Percentiles rank a stretch among this genome's conserved stretches.
Evolutionary conservation across 1,284 basidiomycete species (phyloP).

Genomic region (Ganoderma sinense): DNA sequence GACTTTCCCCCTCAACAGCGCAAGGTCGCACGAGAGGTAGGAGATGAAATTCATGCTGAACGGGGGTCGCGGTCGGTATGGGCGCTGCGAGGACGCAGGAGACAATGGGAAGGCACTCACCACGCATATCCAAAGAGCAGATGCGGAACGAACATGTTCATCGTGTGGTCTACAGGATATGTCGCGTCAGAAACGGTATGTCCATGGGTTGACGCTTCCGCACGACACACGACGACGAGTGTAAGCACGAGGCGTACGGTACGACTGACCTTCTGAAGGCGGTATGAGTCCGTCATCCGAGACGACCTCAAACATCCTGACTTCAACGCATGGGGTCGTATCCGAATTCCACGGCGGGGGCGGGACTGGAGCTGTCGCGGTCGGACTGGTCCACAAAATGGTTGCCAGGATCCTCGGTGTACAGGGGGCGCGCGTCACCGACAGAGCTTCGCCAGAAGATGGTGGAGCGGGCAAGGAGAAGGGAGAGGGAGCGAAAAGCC

Average conservation of each 20-base stretch:
- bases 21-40: slow-evolving; percentile 17
- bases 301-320: background rate
- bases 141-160: slow-evolving; percentile 19
- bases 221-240: background rate
- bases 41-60: slow-evolving; percentile 21
- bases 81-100: background rate
- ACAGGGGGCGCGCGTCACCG: background rate
- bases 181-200: background rate
- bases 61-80: background rate
- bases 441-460: background rate
- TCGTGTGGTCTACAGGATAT: slow-evolving; percentile 4
- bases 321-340: background rate
- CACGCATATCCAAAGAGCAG: slow-evolving; percentile 21
- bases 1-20: slow-evolving; percentile 13
- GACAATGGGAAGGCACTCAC: slow-evolving; percentile 10
- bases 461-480: background rate
- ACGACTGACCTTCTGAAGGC: background rate
- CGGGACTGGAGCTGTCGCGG: background rate
- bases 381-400: background rate
- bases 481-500: background rate
- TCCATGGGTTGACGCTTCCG: background rate
- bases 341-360: background rate
- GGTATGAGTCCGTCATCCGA: background rate
- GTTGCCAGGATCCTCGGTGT: background rate
- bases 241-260: background rate